phyloP scores from a whole-genome alignment of 1,284 basidiomycete species.

The Melampsora americana region DNA sequence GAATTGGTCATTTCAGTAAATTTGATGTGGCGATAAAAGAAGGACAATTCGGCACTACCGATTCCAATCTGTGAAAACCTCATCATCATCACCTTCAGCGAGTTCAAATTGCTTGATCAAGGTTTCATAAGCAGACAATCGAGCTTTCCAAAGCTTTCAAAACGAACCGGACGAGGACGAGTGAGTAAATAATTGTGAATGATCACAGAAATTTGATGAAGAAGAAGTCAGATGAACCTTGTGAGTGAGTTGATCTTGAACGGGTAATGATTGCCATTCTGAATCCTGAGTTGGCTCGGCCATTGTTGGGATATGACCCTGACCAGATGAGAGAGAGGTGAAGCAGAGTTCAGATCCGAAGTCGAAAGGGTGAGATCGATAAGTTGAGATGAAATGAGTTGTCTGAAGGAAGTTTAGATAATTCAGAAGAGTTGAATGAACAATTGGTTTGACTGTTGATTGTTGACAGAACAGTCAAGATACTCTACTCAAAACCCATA shows the following conservation, averaged over 20 bases:
- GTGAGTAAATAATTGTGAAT: background rate
- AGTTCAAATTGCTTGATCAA: conserved; percentile 44
- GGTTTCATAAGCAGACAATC: conserved; percentile 40
- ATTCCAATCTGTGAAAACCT: conserved; percentile 42
- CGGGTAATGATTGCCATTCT: conserved; percentile 34
- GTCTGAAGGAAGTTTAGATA: background rate
- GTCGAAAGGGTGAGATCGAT: too few species aligned
- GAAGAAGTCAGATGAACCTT: conserved; percentile 8
- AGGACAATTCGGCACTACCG: background rate
- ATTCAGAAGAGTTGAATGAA: background rate
- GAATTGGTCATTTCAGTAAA: conserved; percentile 44
- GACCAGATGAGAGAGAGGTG: too few species aligned
- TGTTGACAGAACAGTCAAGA: too few species aligned
- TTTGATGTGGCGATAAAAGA: conserved; percentile 45
- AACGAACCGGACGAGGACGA: background rate
- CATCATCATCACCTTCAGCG: conserved; percentile 40
- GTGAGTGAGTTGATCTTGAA: conserved; percentile 38
- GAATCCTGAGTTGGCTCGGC: conserved; percentile 37
- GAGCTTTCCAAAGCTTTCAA: conserved; percentile 42
- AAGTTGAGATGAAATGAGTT: background rate
- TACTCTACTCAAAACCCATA: too few species aligned
- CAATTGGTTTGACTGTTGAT: too few species aligned
- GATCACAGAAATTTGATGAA: background rate
- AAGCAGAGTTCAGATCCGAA: too few species aligned
- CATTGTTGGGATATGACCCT: conserved; percentile 1